These are phyloP conservation scores for Megacollybia platyphylla DNA, from an alignment of 1,284 basidiomycete genomes.

Conservation along the genomic window DNA sequence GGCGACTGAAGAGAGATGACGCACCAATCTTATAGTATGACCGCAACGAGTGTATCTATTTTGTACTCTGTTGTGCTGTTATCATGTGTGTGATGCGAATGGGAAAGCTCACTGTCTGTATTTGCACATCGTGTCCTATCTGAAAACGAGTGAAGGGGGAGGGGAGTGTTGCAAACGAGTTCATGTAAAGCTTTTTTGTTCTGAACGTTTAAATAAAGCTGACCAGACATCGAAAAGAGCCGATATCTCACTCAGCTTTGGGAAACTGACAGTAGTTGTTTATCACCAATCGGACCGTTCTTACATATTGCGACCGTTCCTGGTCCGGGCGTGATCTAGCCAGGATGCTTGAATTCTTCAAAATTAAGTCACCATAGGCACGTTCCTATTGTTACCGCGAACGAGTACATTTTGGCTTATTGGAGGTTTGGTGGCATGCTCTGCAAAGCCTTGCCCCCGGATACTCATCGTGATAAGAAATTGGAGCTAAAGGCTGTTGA, in stretches of 20 bases:
- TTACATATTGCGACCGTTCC: slow-evolving; percentile 1
- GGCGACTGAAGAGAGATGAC: slow-evolving; percentile 8
- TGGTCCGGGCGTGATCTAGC: neutral
- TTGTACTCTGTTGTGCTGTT: slow-evolving; percentile 15
- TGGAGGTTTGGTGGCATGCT: too few relatives aligned
- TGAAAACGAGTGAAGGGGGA: neutral
- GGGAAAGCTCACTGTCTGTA: slow-evolving; percentile 1
- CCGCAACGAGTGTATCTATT: slow-evolving; percentile 14
- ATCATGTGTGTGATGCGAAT: neutral
- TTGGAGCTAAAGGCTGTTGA: too few relatives aligned
- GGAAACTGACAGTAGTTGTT: neutral
- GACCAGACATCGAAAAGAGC: neutral
- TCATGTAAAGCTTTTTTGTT: neutral
- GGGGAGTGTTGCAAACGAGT: neutral
- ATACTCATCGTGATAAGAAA: too few relatives aligned
- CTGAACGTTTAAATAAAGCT: neutral
- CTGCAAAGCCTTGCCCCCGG: too few relatives aligned
- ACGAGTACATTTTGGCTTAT: neutral
- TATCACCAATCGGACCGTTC: slow-evolving; percentile 1
- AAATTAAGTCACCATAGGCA: neutral
- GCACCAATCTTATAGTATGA: slow-evolving; percentile 36
- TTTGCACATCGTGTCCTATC: slow-evolving; percentile 1
- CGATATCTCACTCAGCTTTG: slow-evolving; percentile 3
- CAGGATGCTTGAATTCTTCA: neutral
- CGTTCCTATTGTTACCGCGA: neutral